These are phyloP conservation scores for Termitomyces sp. DNA, from an alignment of 768 basidiomycete genomes.

Conservation along the genomic window DNA sequence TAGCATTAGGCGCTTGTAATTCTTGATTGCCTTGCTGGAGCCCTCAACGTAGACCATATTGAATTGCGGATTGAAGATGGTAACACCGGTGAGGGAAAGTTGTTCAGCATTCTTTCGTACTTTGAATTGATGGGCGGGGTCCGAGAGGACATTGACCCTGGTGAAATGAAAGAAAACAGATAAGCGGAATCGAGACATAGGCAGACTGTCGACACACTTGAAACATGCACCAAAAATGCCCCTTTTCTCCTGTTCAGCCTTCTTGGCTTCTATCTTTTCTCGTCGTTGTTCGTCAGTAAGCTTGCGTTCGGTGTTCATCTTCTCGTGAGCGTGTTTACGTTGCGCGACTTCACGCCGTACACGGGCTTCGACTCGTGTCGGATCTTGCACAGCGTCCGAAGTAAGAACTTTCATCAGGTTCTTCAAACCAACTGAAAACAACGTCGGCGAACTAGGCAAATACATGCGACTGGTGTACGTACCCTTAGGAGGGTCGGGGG, in stretches of 20 bases:
- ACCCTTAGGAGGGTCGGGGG: slow-evolving; percentile 96
- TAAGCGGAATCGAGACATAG: background rate
- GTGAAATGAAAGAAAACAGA: slow-evolving; percentile 21
- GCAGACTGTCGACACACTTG: slow-evolving; percentile 56
- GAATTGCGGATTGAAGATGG: slow-evolving; percentile 87
- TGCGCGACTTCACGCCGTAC: slow-evolving; percentile 91
- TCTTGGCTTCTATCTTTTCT: slow-evolving; percentile 85
- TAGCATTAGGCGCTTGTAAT: slow-evolving; percentile 84
- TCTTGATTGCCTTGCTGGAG: slow-evolving; percentile 74
- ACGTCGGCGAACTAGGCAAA: background rate
- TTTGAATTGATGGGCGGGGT: slow-evolving; percentile 93
- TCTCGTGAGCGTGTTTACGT: slow-evolving; percentile 85
- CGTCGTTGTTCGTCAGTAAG: slow-evolving; percentile 85
- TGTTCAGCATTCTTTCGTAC: slow-evolving; percentile 96
- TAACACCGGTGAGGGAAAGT: slow-evolving; percentile 79
- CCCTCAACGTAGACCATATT: slow-evolving; percentile 94
- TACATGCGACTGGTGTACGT: slow-evolving; percentile 12
- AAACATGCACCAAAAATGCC: slow-evolving; percentile 81
- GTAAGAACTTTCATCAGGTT: slow-evolving; percentile 98
- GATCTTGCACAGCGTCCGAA: slow-evolving; percentile 94
- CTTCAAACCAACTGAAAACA: slow-evolving; percentile 69
- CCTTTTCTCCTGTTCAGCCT: slow-evolving; percentile 82
- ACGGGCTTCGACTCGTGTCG: slow-evolving; percentile 94
- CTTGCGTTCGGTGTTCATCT: slow-evolving; percentile 90
- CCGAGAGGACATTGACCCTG: slow-evolving; percentile 84